These are phyloP conservation scores for Magnusiomyces sp. DNA, from an alignment of 1,139 yeast genomes.

Conservation along the genomic window DNA sequence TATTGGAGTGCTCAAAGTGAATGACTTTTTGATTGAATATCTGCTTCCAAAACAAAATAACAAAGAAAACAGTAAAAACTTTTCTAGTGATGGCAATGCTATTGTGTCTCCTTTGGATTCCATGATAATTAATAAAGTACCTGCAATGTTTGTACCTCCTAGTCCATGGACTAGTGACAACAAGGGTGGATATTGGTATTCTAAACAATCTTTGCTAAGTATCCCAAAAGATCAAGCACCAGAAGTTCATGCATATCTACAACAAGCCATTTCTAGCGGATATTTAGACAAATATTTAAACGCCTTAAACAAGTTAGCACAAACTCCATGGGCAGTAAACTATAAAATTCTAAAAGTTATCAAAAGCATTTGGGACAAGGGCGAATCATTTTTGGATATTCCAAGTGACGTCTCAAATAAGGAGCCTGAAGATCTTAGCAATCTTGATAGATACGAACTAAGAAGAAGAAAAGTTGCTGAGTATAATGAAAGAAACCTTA, in stretches of 20 bases:
- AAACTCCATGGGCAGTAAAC: slow-evolving; percentile 84
- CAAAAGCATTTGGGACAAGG: slow-evolving; percentile 69
- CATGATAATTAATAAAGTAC: slow-evolving; percentile 36
- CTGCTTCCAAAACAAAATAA: slow-evolving; percentile 35
- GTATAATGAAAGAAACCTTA: too few species aligned
- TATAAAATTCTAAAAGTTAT: slow-evolving; percentile 53
- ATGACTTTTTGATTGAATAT: slow-evolving; percentile 49
- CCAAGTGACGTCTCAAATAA: slow-evolving; percentile 39
- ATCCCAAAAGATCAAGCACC: slow-evolving; percentile 53
- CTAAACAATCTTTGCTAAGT: slow-evolving; percentile 51
- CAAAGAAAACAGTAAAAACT: neutral
- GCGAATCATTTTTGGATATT: slow-evolving; percentile 60
- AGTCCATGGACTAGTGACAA: slow-evolving; percentile 67
- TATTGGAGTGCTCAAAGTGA: slow-evolving; percentile 67
- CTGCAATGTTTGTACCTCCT: slow-evolving; percentile 87
- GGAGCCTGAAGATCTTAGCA: slow-evolving; percentile 27
- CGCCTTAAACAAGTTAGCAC: slow-evolving; percentile 77
- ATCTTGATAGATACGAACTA: slow-evolving; percentile 36
- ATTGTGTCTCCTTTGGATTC: neutral
- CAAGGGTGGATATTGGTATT: slow-evolving; percentile 67
- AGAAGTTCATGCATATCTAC: slow-evolving; percentile 72
- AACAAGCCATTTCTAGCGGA: slow-evolving; percentile 63
- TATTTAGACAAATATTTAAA: slow-evolving; percentile 53
- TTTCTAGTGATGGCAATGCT: neutral
- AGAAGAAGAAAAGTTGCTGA: neutral